Evolutionary conservation across 805 yeast genomes (phyloP).

Genomic region (Hanseniaspora vineae): DNA sequence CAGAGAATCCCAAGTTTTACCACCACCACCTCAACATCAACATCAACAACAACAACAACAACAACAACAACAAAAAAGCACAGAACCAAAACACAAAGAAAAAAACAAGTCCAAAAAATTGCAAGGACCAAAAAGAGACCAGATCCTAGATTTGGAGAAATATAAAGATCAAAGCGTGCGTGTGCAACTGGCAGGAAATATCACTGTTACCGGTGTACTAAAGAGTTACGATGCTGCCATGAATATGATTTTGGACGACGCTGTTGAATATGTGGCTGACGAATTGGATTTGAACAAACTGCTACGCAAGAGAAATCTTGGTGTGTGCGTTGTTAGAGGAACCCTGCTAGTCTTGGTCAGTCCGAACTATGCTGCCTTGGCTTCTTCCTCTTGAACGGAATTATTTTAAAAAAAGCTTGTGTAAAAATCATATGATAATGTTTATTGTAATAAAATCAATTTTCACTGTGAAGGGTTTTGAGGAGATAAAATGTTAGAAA

Average conservation of each 20-base stretch:
- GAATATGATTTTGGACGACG: conserved; percentile 66
- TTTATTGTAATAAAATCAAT: too few relatives aligned
- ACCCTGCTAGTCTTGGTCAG: conserved; percentile 43
- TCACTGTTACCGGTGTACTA: conserved; percentile 67
- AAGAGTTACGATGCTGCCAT: conserved; percentile 70
- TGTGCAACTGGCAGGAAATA: conserved; percentile 76
- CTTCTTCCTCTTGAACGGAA: neutral
- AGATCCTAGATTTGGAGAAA: conserved; percentile 67
- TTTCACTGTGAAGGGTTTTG: too few relatives aligned
- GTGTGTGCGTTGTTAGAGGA: conserved; percentile 77
- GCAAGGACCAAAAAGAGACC: conserved; percentile 83
- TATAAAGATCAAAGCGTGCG: conserved; percentile 61
- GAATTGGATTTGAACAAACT: conserved; percentile 44
- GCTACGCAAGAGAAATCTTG: conserved; percentile 53
- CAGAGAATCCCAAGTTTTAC: too few relatives aligned
- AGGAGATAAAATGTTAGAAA: too few relatives aligned
- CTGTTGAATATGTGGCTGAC: conserved; percentile 45
- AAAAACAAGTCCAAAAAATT: conserved; percentile 24
- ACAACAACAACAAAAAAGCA: conserved; percentile 9
- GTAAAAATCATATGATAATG: too few relatives aligned
- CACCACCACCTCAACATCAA: conserved; percentile 6
- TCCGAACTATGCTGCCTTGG: neutral
- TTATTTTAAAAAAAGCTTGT: neutral
- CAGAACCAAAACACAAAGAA: conserved; percentile 7
- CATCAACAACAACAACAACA: conserved; percentile 11